Base-by-base conservation (phyloP, 176 grass and related monocot species). In the Oryza brachyantha region DNA sequence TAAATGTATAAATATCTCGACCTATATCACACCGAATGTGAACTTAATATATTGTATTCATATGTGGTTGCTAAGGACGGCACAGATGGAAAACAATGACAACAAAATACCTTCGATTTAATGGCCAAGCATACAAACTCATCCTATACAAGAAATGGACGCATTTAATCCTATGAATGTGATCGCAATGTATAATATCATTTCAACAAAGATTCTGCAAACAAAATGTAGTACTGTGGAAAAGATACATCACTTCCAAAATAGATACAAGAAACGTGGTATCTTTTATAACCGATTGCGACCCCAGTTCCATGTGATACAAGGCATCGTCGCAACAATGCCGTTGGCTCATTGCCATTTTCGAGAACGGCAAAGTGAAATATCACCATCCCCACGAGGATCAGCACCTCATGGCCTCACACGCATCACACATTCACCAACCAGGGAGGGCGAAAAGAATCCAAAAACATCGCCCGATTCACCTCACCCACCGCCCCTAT, bases 361-460 rank as follows among this genome's bases (percentile, higher is more conserved):
- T 12, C 7, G 21, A 55, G 14, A n/a, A 21, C 13, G 38, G 38
- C n/a, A 82, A 54, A 12, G 16, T 3, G 60, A 55, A 54, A 48
- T 73, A 82, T 12, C 16, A 22, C 14, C 54, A 74, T 10, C 65
- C n/a, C 58, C 27, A 27, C 11, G 2, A 8, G 46, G 52, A 67
- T 66, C 61, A 74, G 10, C 69, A 67, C 32, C 66, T 41, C 45
- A 59, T 11, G 61, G 65, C 31, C 65, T 36, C 73, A 46, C 65
- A 7, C 13, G 65, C 19, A n/a, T n/a, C 17, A 60, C 52, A 1
- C 50, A 38, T 54, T 61, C 46, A 16, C 37, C 22, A 62, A 57
- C 42, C 36, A 64, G 16, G 21, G 21, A 19, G 0, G 68, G n/a
- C n/a, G n/a, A n/a, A n/a, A 50, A 50, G 26, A 75, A 7, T 73